These are phyloP conservation scores for Logfia minima DNA, from an alignment of 129 eudicot genomes.

Conservation along the genomic window DNA sequence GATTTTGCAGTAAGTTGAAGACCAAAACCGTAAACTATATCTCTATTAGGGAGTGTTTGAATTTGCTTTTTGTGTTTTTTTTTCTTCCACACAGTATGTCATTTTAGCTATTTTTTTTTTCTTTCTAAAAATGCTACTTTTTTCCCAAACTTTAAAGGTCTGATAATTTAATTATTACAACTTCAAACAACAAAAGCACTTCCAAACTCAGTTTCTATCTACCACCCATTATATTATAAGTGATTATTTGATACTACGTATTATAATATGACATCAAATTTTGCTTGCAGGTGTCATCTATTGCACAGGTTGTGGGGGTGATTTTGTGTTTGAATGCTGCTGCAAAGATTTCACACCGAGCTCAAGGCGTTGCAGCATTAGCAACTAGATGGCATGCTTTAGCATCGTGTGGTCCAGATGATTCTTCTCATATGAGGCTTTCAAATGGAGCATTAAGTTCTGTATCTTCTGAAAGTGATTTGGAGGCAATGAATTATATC, in stretches of 20 bases:
- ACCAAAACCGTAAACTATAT: background rate
- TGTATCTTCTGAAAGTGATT: constrained; percentile 66
- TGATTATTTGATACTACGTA: background rate
- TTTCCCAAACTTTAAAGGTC: background rate
- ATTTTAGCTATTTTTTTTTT: background rate
- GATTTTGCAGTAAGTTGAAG: constrained; percentile 73
- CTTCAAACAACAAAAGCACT: background rate
- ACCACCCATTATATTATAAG: background rate
- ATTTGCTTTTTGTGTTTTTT: background rate
- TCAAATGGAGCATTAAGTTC: constrained; percentile 33
- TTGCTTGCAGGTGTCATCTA: constrained; percentile 54
- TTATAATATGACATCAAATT: background rate
- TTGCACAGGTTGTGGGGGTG: constrained; percentile 73
- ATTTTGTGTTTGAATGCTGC: constrained; percentile 84
- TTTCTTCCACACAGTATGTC: background rate
- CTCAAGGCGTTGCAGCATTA: constrained; percentile 69
- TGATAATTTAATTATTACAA: background rate
- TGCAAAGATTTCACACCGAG: constrained; percentile 83
- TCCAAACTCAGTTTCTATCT: background rate
- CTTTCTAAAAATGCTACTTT: background rate
- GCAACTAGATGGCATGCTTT: constrained; percentile 85
- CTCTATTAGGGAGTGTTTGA: background rate
- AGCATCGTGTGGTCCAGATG: constrained; percentile 59
- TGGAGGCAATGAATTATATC: constrained; percentile 60
- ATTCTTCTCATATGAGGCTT: constrained; percentile 40